These are phyloP conservation scores for Plasmopara viticola DNA, from an alignment of 352 stramenopile genomes.

Conservation along the genomic window DNA sequence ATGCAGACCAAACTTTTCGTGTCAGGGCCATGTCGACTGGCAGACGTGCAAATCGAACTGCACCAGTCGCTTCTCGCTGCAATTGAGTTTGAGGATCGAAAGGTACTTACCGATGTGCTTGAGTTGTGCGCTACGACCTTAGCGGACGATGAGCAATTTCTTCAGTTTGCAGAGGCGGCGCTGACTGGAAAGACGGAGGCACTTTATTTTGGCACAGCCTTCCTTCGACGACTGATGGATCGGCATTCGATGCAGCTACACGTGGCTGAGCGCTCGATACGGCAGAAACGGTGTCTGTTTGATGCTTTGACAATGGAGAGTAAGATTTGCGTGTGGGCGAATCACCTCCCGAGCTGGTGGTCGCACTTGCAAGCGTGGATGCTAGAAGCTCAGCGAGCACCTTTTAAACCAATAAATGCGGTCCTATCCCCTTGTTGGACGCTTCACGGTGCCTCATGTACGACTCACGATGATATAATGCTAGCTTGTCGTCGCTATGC, in stretches of 20 bases:
- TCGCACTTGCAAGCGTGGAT: constrained; percentile 37
- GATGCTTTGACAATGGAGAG: constrained; percentile 20
- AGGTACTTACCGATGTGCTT: constrained; percentile 15
- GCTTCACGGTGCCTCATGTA: not conserved
- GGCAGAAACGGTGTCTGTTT: constrained; percentile 14
- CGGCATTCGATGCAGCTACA: constrained; percentile 2
- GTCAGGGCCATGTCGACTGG: constrained; percentile 17
- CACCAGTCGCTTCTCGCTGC: constrained; percentile 23
- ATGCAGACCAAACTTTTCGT: constrained; percentile 35
- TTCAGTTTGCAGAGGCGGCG: constrained; percentile 23
- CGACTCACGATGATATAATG: not conserved
- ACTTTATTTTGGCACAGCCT: constrained; percentile 15
- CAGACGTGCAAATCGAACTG: constrained; percentile 24
- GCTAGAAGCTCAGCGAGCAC: constrained; percentile 23
- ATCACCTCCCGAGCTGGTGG: constrained; percentile 35
- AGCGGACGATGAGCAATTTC: constrained; percentile 22
- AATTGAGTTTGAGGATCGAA: constrained; percentile 10
- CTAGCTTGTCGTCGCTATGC: constrained; percentile 25
- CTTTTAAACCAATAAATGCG: constrained; percentile 24
- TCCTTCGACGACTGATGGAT: constrained; percentile 25
- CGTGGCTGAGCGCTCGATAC: not conserved
- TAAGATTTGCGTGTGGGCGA: constrained; percentile 32
- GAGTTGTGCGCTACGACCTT: constrained; percentile 25
- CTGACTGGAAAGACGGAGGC: constrained; percentile 16
- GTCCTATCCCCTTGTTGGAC: constrained; percentile 10